Percentiles rank a stretch among this genome's conserved stretches.
Evolutionary conservation across 495 filamentous ascomycete species (phyloP).

Genomic region (Penicilliopsis zonata): DNA sequence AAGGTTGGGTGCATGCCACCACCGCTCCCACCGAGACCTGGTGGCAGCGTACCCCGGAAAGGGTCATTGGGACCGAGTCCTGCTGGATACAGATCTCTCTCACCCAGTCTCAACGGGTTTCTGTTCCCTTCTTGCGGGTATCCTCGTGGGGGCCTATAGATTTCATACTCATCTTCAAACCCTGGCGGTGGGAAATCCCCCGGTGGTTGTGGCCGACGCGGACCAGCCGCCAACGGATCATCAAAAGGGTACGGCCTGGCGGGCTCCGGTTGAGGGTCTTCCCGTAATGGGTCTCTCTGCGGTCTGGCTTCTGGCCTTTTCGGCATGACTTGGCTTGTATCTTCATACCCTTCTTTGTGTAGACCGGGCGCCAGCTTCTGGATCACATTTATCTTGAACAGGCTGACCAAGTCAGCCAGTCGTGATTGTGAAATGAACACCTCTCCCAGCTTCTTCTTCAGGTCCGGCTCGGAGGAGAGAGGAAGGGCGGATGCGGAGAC

Average conservation of each 20-base stretch:
- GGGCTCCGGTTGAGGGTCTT: conserved; percentile 41
- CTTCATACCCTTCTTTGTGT: conserved; percentile 66
- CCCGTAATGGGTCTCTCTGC: conserved; percentile 37
- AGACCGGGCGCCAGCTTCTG: conserved; percentile 66
- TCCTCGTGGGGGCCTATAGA: conserved; percentile 54
- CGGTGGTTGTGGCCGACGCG: conserved; percentile 52
- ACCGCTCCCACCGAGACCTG: conserved; percentile 38
- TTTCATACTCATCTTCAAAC: conserved; percentile 89
- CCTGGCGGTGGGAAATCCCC: conserved; percentile 79
- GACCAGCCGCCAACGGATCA: conserved; percentile 51
- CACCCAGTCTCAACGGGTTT: conserved; percentile 56
- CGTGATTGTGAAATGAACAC: conserved; percentile 63
- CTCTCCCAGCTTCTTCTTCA: conserved; percentile 40
- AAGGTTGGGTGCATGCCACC: conserved; percentile 94
- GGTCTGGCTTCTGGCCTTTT: conserved; percentile 21
- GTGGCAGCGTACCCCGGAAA: conserved; percentile 49
- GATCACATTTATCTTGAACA: conserved; percentile 66
- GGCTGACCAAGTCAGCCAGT: conserved; percentile 50
- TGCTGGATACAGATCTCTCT: conserved; percentile 76
- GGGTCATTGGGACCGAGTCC: conserved; percentile 82
- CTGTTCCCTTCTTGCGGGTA: conserved; percentile 34
- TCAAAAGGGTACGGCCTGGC: conserved; percentile 55
- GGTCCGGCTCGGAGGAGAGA: conserved; percentile 23
- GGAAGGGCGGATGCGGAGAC: conserved; percentile 52
- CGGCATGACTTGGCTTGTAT: conserved; percentile 19